These are phyloP conservation scores for Leccinellum albellum DNA, from an alignment of 768 basidiomycete species.

Conservation along the genomic window DNA sequence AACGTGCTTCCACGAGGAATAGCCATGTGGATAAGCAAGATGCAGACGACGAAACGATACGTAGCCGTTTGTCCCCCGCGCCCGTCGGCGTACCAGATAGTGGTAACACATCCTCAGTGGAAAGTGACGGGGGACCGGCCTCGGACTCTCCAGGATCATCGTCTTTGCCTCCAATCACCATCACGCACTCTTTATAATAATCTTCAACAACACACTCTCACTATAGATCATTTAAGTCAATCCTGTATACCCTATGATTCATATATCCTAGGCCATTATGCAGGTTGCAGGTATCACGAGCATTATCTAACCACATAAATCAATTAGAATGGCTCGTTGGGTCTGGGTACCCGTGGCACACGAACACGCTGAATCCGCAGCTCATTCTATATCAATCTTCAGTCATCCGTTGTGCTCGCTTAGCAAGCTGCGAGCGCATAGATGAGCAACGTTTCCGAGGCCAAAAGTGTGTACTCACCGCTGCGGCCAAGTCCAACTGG, in stretches of 20 bases:
- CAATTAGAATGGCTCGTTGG: neutral
- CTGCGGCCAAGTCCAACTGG: conserved; percentile 81
- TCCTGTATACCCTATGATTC: conserved; percentile 27
- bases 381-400: conserved; percentile 36
- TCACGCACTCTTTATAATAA: conserved; percentile 38
- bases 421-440: conserved; percentile 55
- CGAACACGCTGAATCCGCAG: neutral
- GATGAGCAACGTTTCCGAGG: neutral
- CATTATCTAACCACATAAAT: conserved; percentile 14
- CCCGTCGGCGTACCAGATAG: conserved; percentile 19
- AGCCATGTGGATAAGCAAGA: conserved; percentile 18
- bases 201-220: conserved; percentile 8
- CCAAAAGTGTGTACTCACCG: conserved; percentile 43
- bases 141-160: conserved; percentile 11
- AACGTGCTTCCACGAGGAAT: conserved; percentile 10
- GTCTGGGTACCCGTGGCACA: conserved; percentile 3
- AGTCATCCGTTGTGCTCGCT: conserved; percentile 64
- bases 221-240: conserved; percentile 23
- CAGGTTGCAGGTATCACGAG: conserved; percentile 11
- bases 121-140: conserved; percentile 30
- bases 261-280: conserved; percentile 11
- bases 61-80: conserved; percentile 11
- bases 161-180: conserved; percentile 40
- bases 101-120: conserved; percentile 12
- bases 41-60: conserved; percentile 32